Conservation (phyloP, 352 stramenopile genomes). For the Globisporangium megalacanthum region DNA sequence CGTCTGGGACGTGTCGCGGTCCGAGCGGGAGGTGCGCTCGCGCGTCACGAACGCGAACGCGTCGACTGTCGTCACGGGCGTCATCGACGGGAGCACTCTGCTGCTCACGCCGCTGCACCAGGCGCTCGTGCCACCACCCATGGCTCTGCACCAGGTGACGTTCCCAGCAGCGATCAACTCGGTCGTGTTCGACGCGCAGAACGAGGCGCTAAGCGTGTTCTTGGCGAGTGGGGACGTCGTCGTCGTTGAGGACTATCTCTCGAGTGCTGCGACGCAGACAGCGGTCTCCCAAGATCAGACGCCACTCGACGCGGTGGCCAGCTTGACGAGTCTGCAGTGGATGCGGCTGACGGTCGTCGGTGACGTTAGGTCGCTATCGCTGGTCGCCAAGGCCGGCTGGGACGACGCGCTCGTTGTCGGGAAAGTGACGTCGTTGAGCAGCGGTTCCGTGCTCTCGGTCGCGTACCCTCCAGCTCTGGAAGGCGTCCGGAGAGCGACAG, state of each 20-base stretch:
- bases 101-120: slow-evolving; percentile 66
- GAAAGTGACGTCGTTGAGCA: background rate
- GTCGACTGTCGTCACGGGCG: slow-evolving; percentile 37
- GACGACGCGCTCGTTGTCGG: slow-evolving; percentile 25
- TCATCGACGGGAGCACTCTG: slow-evolving; percentile 55
- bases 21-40: slow-evolving; percentile 12
- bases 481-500: slow-evolving; percentile 7
- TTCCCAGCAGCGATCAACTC: slow-evolving; percentile 46
- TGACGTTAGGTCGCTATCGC: slow-evolving; percentile 8
- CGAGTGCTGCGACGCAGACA: slow-evolving; percentile 2
- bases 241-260: slow-evolving; percentile 44
- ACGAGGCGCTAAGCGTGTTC: slow-evolving; percentile 29
- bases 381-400: slow-evolving; percentile 26
- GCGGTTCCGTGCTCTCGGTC: background rate
- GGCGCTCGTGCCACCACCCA: slow-evolving; percentile 61
- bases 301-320: background rate
- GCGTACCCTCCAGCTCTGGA: slow-evolving; percentile 13
- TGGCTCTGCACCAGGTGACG: slow-evolving; percentile 35
- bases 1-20: slow-evolving; percentile 31
- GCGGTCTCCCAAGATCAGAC: background rate
- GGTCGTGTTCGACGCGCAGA: slow-evolving; percentile 44
- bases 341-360: slow-evolving; percentile 13
- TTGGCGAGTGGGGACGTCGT: slow-evolving; percentile 36
- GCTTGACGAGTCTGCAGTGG: slow-evolving; percentile 31
- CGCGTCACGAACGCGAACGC: slow-evolving; percentile 4